phyloP scores from a whole-genome alignment of 2,329 filamentous ascomycete genomes.

The Ascochyta clinopodiicola region DNA sequence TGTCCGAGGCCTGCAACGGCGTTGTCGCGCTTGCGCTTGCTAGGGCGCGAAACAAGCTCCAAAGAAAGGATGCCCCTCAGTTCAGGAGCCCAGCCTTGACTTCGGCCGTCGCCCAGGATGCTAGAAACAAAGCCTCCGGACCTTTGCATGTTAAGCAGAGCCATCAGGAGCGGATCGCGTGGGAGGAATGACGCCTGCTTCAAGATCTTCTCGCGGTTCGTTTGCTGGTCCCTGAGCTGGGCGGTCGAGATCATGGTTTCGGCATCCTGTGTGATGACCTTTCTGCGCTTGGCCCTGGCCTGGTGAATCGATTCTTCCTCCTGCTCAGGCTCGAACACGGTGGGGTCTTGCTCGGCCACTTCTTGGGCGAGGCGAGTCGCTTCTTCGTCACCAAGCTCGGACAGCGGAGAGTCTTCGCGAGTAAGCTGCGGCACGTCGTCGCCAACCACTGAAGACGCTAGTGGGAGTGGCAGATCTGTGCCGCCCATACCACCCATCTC shows the following conservation, averaged over 20 bases:
- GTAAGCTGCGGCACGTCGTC: conserved; percentile 13
- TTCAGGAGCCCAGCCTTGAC: conserved; percentile 86
- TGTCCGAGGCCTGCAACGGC: conserved; percentile 80
- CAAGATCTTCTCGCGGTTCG: conserved; percentile 84
- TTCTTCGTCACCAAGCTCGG: conserved; percentile 58
- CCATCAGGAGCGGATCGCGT: conserved; percentile 83
- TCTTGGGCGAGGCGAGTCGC: conserved; percentile 71
- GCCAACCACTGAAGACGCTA: neutral
- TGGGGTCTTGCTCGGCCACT: conserved; percentile 47
- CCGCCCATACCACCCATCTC: conserved; percentile 61
- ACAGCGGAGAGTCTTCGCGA: conserved; percentile 61
- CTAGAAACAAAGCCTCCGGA: conserved; percentile 87
- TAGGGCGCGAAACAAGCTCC: conserved; percentile 76
- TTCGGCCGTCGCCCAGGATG: conserved; percentile 81
- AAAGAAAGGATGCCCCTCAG: conserved; percentile 90
- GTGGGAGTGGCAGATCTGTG: conserved; percentile 28
- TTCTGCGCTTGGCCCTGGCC: conserved; percentile 78
- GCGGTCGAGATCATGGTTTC: conserved; percentile 77
- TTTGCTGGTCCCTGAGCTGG: conserved; percentile 85
- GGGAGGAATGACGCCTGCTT: conserved; percentile 84
- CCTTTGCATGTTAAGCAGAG: conserved; percentile 90
- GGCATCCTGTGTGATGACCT: conserved; percentile 80
- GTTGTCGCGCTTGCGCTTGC: conserved; percentile 92
- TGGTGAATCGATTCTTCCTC: conserved; percentile 66
- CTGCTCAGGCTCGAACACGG: conserved; percentile 49